A percentile compares a stretch with the other conserved stretches of the same genome.
Conservation (phyloP, 140 eudicot genomes). For the Anethum foeniculum region DNA sequence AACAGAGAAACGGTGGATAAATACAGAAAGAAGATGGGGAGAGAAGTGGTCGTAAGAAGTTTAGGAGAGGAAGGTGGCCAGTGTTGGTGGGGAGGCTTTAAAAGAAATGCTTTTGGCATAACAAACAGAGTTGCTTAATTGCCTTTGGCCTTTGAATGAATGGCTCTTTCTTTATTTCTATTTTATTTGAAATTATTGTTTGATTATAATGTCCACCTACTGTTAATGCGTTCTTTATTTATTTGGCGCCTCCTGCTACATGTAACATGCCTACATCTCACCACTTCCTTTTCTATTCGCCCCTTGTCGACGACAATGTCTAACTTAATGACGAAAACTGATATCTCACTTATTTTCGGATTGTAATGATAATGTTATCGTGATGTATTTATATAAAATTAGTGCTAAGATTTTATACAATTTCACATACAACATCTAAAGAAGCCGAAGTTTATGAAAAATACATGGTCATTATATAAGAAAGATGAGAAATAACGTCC, state of each 20-base stretch:
- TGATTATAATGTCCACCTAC: slow-evolving; percentile 3
- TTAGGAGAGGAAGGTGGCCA: slow-evolving; percentile 10
- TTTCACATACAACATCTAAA: background rate
- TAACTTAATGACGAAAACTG: background rate
- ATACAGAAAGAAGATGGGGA: background rate
- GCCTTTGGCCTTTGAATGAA: background rate
- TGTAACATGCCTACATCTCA: background rate
- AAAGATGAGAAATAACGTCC: background rate
- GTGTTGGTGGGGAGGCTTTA: slow-evolving; percentile 21
- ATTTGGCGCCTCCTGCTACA: background rate
- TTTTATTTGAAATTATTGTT: background rate
- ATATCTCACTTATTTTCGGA: background rate
- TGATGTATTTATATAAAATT: no score
- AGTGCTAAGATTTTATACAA: no score
- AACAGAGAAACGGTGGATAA: background rate
- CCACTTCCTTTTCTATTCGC: background rate
- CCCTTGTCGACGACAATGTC: background rate
- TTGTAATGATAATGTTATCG: no score
- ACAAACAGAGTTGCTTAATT: slow-evolving; percentile 6
- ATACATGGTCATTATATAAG: background rate
- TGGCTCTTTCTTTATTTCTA: background rate
- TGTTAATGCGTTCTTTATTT: slow-evolving; percentile 7
- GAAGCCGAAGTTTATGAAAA: background rate
- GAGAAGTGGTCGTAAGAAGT: slow-evolving; percentile 10
- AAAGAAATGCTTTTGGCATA: slow-evolving; percentile 23